A percentile compares a stretch with the other conserved stretches of the same genome.
phyloP scores from a whole-genome alignment of 169 alveolate genomes.

The Eimeria falciformis region DNA sequence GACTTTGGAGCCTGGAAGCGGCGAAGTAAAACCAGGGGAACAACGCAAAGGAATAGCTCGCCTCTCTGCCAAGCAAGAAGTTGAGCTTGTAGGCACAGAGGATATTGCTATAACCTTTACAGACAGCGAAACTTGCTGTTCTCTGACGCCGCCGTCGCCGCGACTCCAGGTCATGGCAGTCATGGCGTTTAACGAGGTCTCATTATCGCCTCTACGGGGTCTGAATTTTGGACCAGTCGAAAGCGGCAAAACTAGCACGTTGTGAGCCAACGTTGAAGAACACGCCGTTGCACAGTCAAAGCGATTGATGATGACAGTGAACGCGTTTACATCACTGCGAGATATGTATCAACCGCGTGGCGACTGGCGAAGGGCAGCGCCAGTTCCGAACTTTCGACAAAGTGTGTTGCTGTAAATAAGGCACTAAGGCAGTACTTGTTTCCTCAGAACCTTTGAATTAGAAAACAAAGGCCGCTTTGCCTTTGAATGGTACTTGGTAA shows the following conservation, averaged over 20 bases:
- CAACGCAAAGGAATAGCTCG: slow-evolving; percentile 54
- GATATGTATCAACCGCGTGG: too few relatives aligned
- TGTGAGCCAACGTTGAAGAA: slow-evolving; percentile 11
- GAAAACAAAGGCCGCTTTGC: slow-evolving; percentile 95
- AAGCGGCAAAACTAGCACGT: slow-evolving; percentile 87
- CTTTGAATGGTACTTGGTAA: slow-evolving; percentile 90
- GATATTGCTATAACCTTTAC: slow-evolving; percentile 88
- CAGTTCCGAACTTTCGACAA: too few relatives aligned
- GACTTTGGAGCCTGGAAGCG: slow-evolving; percentile 89
- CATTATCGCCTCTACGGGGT: slow-evolving; percentile 93
- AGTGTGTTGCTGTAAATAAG: too few relatives aligned
- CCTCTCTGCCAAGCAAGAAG: slow-evolving; percentile 82
- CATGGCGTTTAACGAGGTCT: slow-evolving; percentile 91
- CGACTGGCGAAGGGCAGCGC: too few relatives aligned
- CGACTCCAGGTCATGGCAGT: slow-evolving; percentile 86
- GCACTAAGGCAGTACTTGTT: not conserved
- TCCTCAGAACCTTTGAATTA: slow-evolving; percentile 88
- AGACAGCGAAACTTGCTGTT: slow-evolving; percentile 91
- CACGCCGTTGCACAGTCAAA: too few relatives aligned
- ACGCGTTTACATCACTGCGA: too few relatives aligned
- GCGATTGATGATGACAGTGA: too few relatives aligned
- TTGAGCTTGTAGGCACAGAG: slow-evolving; percentile 86
- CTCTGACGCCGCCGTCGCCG: slow-evolving; percentile 86
- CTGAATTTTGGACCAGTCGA: slow-evolving; percentile 95
- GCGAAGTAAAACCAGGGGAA: slow-evolving; percentile 83